These are phyloP conservation scores for Nymphaea colorata DNA, from an alignment of 164 flowering plant genomes.

Conservation along the genomic window DNA sequence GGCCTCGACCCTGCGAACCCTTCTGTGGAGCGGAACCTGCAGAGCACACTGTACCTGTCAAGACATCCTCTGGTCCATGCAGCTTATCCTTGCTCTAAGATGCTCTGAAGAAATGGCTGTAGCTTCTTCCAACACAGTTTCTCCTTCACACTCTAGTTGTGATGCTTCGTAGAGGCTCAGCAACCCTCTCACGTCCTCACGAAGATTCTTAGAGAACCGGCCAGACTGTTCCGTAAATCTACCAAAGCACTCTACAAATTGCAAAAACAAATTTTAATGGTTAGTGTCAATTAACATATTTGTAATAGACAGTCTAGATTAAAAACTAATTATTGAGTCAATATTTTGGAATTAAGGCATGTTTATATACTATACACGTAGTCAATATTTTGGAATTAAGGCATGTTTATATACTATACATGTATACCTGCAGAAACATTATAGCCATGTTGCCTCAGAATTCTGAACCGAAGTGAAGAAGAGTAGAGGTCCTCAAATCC, in stretches of 20 bases:
- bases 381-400: too few relatives aligned
- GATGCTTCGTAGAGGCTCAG: conserved; percentile 21
- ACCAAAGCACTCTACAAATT: conserved; percentile 10
- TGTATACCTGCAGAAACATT: neutral
- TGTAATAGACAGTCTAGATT: neutral
- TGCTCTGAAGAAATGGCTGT: conserved; percentile 4
- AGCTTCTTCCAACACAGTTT: conserved; percentile 12
- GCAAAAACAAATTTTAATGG: neutral
- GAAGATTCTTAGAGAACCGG: neutral
- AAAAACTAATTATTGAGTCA: neutral
- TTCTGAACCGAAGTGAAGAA: neutral
- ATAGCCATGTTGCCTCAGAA: neutral
- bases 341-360: too few relatives aligned
- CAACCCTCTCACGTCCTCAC: conserved; percentile 10
- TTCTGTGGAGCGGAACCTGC: conserved; percentile 18
- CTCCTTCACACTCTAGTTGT: conserved; percentile 7
- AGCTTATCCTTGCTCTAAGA: conserved; percentile 1
- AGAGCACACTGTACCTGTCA: conserved; percentile 12
- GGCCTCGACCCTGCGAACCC: conserved; percentile 14
- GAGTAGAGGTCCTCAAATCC: neutral
- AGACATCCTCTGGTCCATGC: neutral
- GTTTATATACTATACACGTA: neutral
- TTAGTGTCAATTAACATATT: neutral
- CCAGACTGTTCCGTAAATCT: conserved; percentile 4
- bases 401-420: neutral